phyloP scores from a whole-genome alignment of 495 filamentous ascomycete species.

The Letharia columbiana region DNA sequence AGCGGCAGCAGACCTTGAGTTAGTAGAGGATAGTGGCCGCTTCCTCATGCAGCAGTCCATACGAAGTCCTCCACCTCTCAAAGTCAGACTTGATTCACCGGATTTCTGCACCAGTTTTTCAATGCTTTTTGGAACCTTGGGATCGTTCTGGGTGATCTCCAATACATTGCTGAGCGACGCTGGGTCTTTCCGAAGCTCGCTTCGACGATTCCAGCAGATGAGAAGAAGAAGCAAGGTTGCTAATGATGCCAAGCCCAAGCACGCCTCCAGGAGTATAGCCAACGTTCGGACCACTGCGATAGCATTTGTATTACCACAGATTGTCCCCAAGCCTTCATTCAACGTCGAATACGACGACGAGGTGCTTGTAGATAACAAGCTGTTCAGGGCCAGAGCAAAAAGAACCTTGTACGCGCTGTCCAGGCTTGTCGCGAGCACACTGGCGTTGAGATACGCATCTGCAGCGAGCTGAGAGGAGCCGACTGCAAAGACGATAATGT shows the following conservation, averaged over 20 bases:
- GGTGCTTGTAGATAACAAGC: conserved; percentile 18
- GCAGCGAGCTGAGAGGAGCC: conserved; percentile 18
- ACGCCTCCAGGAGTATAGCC: conserved; percentile 32
- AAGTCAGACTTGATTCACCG: not conserved
- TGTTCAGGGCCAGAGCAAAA: conserved; percentile 31
- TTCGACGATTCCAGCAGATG: conserved; percentile 13
- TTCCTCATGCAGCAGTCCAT: not conserved
- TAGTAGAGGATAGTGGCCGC: not conserved
- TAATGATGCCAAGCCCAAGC: conserved; percentile 29
- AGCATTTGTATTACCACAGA: conserved; percentile 15
- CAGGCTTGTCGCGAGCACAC: conserved; percentile 26
- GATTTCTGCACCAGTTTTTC: not conserved
- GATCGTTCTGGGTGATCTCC: conserved; percentile 1
- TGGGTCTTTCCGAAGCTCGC: conserved; percentile 24
- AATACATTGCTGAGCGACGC: conserved; percentile 11
- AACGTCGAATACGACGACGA: not conserved
- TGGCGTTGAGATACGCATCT: conserved; percentile 26
- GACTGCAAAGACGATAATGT: conserved; percentile 31
- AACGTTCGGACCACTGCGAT: conserved; percentile 35
- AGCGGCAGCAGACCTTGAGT: not conserved
- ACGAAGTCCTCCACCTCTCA: not conserved
- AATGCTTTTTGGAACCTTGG: not conserved
- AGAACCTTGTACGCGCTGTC: conserved; percentile 31
- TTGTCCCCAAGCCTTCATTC: not conserved
- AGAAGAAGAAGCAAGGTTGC: conserved; percentile 24